Evolutionary conservation across 2,329 filamentous ascomycete species (phyloP).

Genomic region (Clarireedia sp.): DNA sequence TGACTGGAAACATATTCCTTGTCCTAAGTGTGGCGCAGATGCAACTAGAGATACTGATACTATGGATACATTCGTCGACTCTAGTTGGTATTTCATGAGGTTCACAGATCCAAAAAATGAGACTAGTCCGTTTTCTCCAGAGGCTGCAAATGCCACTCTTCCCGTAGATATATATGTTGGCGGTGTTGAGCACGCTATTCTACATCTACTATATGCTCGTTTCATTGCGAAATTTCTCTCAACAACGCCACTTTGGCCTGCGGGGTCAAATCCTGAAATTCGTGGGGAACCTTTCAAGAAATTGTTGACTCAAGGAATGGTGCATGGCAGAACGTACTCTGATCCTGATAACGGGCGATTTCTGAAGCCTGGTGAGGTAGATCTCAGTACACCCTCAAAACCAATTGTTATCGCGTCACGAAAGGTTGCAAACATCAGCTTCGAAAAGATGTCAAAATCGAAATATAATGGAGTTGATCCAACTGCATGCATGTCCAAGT

Average conservation of each 20-base stretch:
- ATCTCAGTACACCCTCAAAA: constrained; percentile 45
- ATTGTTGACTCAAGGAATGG: constrained; percentile 88
- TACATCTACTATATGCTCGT: constrained; percentile 80
- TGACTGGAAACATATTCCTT: constrained; percentile 67
- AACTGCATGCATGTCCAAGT: constrained; percentile 58
- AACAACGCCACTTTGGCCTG: constrained; percentile 42
- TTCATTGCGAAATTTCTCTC: constrained; percentile 86
- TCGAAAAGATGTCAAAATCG: constrained; percentile 92
- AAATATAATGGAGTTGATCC: constrained; percentile 90
- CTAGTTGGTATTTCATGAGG: constrained; percentile 86
- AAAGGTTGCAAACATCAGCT: constrained; percentile 52
- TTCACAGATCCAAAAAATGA: constrained; percentile 66
- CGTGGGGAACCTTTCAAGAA: constrained; percentile 69
- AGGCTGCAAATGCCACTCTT: constrained; percentile 46
- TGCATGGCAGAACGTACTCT: constrained; percentile 76
- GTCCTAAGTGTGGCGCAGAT: constrained; percentile 62
- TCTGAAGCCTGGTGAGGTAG: constrained; percentile 67
- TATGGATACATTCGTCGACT: constrained; percentile 95
- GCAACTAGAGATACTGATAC: constrained; percentile 84
- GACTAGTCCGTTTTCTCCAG: constrained; percentile 52
- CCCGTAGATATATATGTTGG: constrained; percentile 86
- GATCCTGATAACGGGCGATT: constrained; percentile 70
- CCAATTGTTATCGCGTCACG: constrained; percentile 58
- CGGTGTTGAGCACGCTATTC: constrained; percentile 82
- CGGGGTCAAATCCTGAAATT: constrained; percentile 30